Percentiles rank a stretch among this genome's conserved stretches.
Evolutionary conservation across 805 yeast species (phyloP).

Genomic region (Wickerhamia fluorescens): DNA sequence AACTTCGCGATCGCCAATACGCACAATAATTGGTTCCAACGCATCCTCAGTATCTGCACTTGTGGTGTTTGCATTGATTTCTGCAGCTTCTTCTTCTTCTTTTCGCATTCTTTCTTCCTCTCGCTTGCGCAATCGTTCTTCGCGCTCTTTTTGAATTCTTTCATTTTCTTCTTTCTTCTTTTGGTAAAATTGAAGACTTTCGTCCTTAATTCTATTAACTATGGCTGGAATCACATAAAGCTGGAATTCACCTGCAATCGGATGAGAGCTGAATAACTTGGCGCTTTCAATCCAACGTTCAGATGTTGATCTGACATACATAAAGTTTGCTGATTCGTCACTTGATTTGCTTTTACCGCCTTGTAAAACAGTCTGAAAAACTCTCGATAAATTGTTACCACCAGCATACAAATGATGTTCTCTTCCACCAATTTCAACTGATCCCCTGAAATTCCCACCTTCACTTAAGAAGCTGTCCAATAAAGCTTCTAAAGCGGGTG

Average conservation of each 20-base stretch:
- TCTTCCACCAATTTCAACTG: slow-evolving; percentile 16
- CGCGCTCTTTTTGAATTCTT: slow-evolving; percentile 16
- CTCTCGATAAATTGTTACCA: no score
- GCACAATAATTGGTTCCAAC: slow-evolving; percentile 54
- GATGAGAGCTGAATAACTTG: slow-evolving; percentile 39
- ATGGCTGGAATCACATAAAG: slow-evolving; percentile 23
- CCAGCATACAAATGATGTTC: no score
- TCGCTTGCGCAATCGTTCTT: slow-evolving; percentile 21
- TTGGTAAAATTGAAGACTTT: slow-evolving; percentile 36
- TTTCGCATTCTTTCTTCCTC: slow-evolving; percentile 25
- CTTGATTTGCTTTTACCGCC: slow-evolving; percentile 1
- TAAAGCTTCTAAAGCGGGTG: slow-evolving; percentile 4
- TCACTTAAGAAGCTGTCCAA: slow-evolving; percentile 9
- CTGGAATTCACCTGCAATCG: neutral
- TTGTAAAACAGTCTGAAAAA: slow-evolving; percentile 6
- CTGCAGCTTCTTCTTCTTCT: slow-evolving; percentile 15
- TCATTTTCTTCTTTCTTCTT: slow-evolving; percentile 24
- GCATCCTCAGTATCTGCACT: slow-evolving; percentile 13
- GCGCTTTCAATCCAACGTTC: slow-evolving; percentile 65
- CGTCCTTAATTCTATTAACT: slow-evolving; percentile 41
- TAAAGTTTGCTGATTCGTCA: slow-evolving; percentile 11
- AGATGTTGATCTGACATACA: slow-evolving; percentile 41
- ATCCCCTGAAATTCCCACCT: slow-evolving; percentile 14
- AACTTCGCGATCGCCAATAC: slow-evolving; percentile 69
- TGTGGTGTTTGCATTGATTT: slow-evolving; percentile 7